Evolutionary conservation across 768 basidiomycete genomes (phyloP).

Genomic region (Leccinum broughii): DNA sequence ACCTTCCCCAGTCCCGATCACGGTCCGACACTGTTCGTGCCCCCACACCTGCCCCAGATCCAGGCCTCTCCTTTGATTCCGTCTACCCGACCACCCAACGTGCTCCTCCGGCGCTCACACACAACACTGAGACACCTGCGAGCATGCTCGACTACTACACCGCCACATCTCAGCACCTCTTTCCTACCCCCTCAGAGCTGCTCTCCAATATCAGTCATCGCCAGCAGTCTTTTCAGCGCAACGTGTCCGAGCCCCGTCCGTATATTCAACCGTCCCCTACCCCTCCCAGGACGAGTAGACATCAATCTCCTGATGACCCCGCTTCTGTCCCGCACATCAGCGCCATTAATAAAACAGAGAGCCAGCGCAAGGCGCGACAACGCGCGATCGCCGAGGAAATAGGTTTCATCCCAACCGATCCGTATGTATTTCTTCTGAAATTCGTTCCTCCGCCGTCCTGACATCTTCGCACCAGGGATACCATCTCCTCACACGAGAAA

Average conservation of each 20-base stretch:
- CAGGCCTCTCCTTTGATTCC: slow-evolving; percentile 7
- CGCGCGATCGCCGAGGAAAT: slow-evolving; percentile 56
- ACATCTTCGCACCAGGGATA: slow-evolving; percentile 43
- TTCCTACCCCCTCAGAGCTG: slow-evolving; percentile 68
- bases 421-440: slow-evolving; percentile 39
- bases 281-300: slow-evolving; percentile 7
- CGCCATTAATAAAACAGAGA: slow-evolving; percentile 39
- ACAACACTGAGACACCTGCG: neutral
- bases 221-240: slow-evolving; percentile 6
- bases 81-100: slow-evolving; percentile 13
- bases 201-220: slow-evolving; percentile 43
- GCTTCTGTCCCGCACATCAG: neutral
- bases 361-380: slow-evolving; percentile 56
- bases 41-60: slow-evolving; percentile 8
- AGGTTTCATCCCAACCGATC: slow-evolving; percentile 61
- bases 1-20: neutral
- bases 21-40: slow-evolving; percentile 7
- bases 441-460: neutral
- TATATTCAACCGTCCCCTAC: slow-evolving; percentile 14
- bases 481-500: slow-evolving; percentile 79
- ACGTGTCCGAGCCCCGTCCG: slow-evolving; percentile 4
- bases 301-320: slow-evolving; percentile 14
- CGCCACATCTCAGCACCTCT: slow-evolving; percentile 38
- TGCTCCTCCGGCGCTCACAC: neutral
- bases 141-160: slow-evolving; percentile 25